Conservation (phyloP, 1,284 basidiomycete genomes). For the Tylopilus orsonianus region DNA sequence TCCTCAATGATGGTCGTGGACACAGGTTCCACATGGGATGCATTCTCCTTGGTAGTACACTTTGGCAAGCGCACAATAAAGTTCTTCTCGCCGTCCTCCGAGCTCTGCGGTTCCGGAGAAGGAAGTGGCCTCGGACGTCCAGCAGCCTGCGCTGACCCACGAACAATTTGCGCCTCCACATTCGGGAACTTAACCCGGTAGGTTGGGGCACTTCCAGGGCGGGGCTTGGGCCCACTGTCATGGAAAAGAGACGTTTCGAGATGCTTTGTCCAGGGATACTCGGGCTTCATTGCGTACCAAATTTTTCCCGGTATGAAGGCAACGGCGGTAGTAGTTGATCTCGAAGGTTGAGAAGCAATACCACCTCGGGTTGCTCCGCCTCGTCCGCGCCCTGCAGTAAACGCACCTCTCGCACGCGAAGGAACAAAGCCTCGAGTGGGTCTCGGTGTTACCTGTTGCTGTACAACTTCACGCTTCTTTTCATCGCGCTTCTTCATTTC, state of each 20-base stretch:
- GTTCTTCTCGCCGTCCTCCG: slow-evolving; percentile 45
- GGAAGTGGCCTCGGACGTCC: slow-evolving; percentile 14
- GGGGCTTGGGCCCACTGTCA: slow-evolving; percentile 56
- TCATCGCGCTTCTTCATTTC: slow-evolving; percentile 77
- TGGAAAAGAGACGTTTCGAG: slow-evolving; percentile 69
- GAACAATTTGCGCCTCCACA: slow-evolving; percentile 28
- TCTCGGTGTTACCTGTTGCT: slow-evolving; percentile 31
- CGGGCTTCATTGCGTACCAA: slow-evolving; percentile 74
- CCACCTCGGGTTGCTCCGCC: slow-evolving; percentile 47
- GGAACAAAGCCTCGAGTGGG: slow-evolving; percentile 30
- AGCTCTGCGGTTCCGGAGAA: slow-evolving; percentile 23
- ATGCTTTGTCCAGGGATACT: slow-evolving; percentile 77
- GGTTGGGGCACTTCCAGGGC: slow-evolving; percentile 49
- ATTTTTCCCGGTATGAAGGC: slow-evolving; percentile 46
- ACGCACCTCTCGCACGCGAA: slow-evolving; percentile 43
- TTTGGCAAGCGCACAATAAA: slow-evolving; percentile 57
- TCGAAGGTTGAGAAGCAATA: slow-evolving; percentile 32
- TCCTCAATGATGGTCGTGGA: slow-evolving; percentile 37
- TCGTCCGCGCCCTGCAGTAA: slow-evolving; percentile 38
- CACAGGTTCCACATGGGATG: slow-evolving; percentile 26
- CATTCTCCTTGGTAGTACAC: slow-evolving; percentile 35
- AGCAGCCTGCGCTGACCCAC: slow-evolving; percentile 19
- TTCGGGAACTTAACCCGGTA: slow-evolving; percentile 66
- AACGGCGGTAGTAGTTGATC: slow-evolving; percentile 20
- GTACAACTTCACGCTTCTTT: slow-evolving; percentile 41